Percentiles rank a stretch among this genome's conserved stretches.
These are phyloP conservation scores for Euphorbia tirucalli DNA, from an alignment of 345 rosid species.

Conservation along the genomic window DNA sequence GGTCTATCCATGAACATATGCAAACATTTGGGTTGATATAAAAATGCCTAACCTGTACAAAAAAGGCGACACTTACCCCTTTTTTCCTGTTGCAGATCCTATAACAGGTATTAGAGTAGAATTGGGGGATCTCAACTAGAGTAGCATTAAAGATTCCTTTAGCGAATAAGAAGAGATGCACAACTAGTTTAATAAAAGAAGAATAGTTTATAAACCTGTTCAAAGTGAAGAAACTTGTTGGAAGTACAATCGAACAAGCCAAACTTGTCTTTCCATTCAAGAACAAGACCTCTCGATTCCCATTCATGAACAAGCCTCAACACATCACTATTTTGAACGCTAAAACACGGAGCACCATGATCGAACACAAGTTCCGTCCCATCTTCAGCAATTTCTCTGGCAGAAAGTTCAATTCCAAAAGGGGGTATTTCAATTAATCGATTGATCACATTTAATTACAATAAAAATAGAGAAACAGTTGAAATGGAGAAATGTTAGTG, in stretches of 20 bases:
- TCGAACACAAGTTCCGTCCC: constrained; percentile 72
- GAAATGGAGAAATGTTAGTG: neutral
- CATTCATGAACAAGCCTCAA: constrained; percentile 58
- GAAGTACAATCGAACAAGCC: constrained; percentile 55
- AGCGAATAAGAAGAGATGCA: too few relatives aligned
- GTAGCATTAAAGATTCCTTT: too few relatives aligned
- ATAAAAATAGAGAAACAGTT: neutral
- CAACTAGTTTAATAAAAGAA: neutral
- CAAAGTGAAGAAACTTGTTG: constrained; percentile 42
- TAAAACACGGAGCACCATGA: constrained; percentile 84
- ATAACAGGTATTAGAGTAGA: too few relatives aligned
- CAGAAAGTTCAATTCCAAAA: neutral
- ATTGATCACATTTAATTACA: neutral
- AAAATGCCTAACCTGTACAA: too few relatives aligned
- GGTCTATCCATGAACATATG: too few relatives aligned
- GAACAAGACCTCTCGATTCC: constrained; percentile 66
- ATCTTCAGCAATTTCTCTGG: constrained; percentile 61
- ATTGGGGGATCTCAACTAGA: too few relatives aligned
- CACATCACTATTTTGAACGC: constrained; percentile 44
- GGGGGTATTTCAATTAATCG: too few relatives aligned
- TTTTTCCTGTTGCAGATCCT: too few relatives aligned
- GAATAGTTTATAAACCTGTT: constrained; percentile 41
- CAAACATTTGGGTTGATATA: too few relatives aligned
- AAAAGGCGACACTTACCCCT: too few relatives aligned
- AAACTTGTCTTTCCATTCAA: constrained; percentile 68